Conservation (phyloP, 192 early-diverging fungal species). For the Coemansia sp. region DNA sequence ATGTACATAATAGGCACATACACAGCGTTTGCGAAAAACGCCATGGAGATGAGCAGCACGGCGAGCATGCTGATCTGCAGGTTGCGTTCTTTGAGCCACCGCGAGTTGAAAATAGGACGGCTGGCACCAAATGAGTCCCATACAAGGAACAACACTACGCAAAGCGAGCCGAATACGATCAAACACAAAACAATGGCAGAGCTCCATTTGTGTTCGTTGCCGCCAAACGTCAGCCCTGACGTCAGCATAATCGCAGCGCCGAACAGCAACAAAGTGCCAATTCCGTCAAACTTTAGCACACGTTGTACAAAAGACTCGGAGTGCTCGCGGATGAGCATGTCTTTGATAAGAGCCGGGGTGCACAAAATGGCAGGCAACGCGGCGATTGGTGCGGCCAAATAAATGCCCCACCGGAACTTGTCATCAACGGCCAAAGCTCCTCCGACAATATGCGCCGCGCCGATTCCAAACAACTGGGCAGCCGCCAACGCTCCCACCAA, state of each 20-base stretch:
- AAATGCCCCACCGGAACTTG: conserved; percentile 39
- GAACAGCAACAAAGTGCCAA: conserved; percentile 33
- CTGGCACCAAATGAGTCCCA: conserved; percentile 31
- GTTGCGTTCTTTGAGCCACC: conserved; percentile 48
- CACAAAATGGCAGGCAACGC: conserved; percentile 35
- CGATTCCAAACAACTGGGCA: conserved; percentile 44
- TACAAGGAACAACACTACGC: conserved; percentile 23
- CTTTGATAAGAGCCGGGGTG: conserved; percentile 31
- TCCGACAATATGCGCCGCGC: conserved; percentile 44
- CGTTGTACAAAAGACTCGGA: conserved; percentile 24
- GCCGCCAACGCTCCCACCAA: conserved; percentile 28
- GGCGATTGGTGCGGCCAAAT: conserved; percentile 42
- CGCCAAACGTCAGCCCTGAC: conserved; percentile 41
- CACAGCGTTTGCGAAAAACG: conserved; percentile 25
- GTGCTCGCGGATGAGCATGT: conserved; percentile 13
- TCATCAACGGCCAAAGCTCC: conserved; percentile 36
- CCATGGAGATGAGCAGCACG: conserved; percentile 47
- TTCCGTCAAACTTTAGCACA: conserved; percentile 28
- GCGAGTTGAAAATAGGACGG: conserved; percentile 35
- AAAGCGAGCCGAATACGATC: conserved; percentile 42
- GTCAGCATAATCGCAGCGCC: conserved; percentile 45
- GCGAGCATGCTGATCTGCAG: conserved; percentile 46
- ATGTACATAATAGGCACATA: conserved; percentile 50
- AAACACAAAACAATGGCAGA: conserved; percentile 46
- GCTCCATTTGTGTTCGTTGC: conserved; percentile 51